Conservation (phyloP, 108 stramenopile species). For the Mayamaea pseudoterrestris region DNA sequence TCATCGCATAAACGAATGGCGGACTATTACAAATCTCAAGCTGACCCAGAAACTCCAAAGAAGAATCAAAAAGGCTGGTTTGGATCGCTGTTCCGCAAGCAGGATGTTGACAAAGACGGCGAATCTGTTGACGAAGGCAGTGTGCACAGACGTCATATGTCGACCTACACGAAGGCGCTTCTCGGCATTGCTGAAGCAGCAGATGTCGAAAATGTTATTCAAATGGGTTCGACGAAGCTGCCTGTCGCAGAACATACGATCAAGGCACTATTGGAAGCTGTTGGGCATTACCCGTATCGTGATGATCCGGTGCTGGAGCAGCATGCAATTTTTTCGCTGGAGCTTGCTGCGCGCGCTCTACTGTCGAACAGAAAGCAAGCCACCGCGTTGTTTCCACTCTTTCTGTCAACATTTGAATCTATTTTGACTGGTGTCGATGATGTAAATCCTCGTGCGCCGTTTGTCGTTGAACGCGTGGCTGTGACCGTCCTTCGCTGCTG, state of each 20-base stretch:
- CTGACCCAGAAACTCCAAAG: conserved; percentile 6
- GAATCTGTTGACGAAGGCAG: conserved; percentile 4
- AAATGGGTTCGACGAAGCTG: conserved; percentile 15
- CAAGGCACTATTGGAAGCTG: conserved; percentile 26
- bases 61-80: conserved; percentile 30
- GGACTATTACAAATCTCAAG: conserved; percentile 30
- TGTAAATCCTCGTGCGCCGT: conserved; percentile 27
- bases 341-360: conserved; percentile 51
- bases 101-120: conserved; percentile 7
- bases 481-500: conserved; percentile 58
- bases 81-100: conserved; percentile 23
- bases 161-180: conserved; percentile 28
- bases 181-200: conserved; percentile 27
- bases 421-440: conserved; percentile 12
- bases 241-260: conserved; percentile 28
- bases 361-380: conserved; percentile 51
- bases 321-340: conserved; percentile 57
- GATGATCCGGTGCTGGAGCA: conserved; percentile 55
- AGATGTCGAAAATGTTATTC: conserved; percentile 50
- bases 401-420: conserved; percentile 45
- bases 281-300: conserved; percentile 33
- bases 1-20: conserved; percentile 36
- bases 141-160: conserved; percentile 13
- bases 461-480: conserved; percentile 56
- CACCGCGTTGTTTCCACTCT: conserved; percentile 42